Base-by-base conservation (phyloP, 345 rosid genomes). In the Boechera retrofracta region DNA sequence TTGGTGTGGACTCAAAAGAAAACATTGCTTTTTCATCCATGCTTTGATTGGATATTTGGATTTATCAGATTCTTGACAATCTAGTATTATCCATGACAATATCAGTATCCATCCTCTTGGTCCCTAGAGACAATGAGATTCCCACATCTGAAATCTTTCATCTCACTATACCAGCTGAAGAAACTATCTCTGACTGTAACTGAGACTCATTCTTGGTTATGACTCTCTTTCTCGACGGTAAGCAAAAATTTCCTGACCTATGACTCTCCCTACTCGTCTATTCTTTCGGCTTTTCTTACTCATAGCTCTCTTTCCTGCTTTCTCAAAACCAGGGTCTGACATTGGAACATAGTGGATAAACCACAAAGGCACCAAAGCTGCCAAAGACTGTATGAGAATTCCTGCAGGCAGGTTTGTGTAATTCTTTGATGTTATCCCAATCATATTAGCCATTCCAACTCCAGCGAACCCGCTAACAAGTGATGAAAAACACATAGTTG, bases 401-500 rank as follows among this genome's bases (percentile, higher is more conserved):
- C 87, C 97, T 10, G 36, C 39, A 51, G 87, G 87, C 35, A 89
- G 74, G 42, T 81, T 79, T 9, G 93, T 74, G 86, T 82, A 91
- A 64, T 89, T 74, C 21, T 73, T 79, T 0, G 86, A 81, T 74
- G 87, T 83, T 71, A 89, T 78, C 58, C 91, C 84, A 10, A 88
- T 77, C 21, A 87, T 10, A 61, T 89, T 85, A 62, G 90, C 93
- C 77, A 88, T 80, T 33, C 95, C 93, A 58, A 88, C 82, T 31
- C 95, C 95, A 35, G 79, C 65, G 57, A 89, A 81, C 28, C 88
- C 95, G 49, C 93, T 74, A 9, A 87, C 32, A 59, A 88, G 75
- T n/a, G 91, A 88, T 36, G 93, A 89, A 3, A 91, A 74, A 81
- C 91, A 87, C 64, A 89, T 24, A 4, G 85, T 45, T 7, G 95